Base-by-base conservation (phyloP, 2,329 filamentous ascomycete species). In the Exserohilum rostratum region DNA sequence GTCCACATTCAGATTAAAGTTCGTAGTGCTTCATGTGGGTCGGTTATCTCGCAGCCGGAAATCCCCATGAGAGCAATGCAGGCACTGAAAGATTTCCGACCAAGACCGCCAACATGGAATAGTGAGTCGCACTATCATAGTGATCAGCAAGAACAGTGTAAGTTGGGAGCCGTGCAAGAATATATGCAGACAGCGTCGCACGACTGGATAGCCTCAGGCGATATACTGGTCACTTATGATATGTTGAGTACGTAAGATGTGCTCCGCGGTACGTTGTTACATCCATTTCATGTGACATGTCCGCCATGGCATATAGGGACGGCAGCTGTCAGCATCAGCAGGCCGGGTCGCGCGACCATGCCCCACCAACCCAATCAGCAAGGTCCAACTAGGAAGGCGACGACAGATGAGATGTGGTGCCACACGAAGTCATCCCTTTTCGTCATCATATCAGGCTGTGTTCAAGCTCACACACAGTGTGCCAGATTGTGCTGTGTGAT, bases 321-420 rank as follows among this genome's bases (percentile, higher is more conserved):
- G 65, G 64, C 64, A 68, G 58, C 53, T 58, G 46, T 52, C 35
- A 9, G 30, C 37, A 56, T 70, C 64, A 69, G 67, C 67, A 68
- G 61, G 50, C 57, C 55, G 54, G 47, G 45, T 25, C 51, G 48
- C 49, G 40, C 58, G 48, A 50, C 50, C 56, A 46, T 51, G 57
- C 53, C 35, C 25, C 33, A 38, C 44, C 47, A 37, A 43, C 33
- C 61, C 67, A 67, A 68, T 69, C 54, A 47, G 33, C 35, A 47
- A n/a, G n/a, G 29, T 52, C 53, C 11, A 38, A 58, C 56, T 52
- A 46, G 56, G 58, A 57, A 51, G 46, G 43, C 52, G 35, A 18
- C 12, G 27, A 40, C 18, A 27, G 37, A 47, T 22, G 51, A 55
- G 50, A 57, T 53, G 43, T 49, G 38, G 49, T 62, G 50, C 50